Evolutionary conservation across 768 basidiomycete species (phyloP).

Genomic region (Ephemerocybe angulata): DNA sequence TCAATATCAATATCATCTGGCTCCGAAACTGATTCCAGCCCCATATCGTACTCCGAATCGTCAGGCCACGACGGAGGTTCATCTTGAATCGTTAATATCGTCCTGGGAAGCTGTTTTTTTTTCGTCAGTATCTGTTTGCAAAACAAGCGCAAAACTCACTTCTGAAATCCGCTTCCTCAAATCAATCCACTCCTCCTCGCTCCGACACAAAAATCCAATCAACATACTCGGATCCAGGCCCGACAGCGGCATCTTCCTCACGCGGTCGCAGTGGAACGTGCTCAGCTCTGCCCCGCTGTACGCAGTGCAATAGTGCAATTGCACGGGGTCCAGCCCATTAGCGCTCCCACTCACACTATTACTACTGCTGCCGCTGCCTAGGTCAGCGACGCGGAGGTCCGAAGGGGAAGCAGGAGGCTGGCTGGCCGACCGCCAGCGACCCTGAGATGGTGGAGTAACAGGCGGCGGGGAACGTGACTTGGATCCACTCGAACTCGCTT

Average conservation of each 20-base stretch:
- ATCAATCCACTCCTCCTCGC: conserved; percentile 84
- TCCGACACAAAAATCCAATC: conserved; percentile 83
- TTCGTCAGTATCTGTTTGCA: background rate
- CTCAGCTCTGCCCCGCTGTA: conserved; percentile 71
- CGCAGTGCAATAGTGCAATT: conserved; percentile 65
- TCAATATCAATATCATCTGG: conserved; percentile 60
- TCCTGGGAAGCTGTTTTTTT: conserved; percentile 45
- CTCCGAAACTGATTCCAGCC: conserved; percentile 80
- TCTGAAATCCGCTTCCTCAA: conserved; percentile 67
- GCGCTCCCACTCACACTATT: background rate
- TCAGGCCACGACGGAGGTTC: conserved; percentile 83
- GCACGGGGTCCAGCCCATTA: conserved; percentile 41
- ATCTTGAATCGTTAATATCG: conserved; percentile 84
- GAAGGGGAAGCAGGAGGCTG: conserved; percentile 1
- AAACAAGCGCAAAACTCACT: conserved; percentile 41
- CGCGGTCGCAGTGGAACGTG: conserved; percentile 95
- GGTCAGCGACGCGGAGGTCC: background rate
- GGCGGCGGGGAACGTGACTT: background rate
- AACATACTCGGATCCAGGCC: conserved; percentile 97
- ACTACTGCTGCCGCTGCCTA: conserved; percentile 1
- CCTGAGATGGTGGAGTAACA: conserved; percentile 6
- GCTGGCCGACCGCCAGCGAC: conserved; percentile 6
- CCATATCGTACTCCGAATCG: conserved; percentile 73
- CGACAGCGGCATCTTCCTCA: conserved; percentile 89
- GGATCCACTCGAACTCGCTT: conserved; percentile 16